These are phyloP conservation scores for Glaciozyma martinii DNA, from an alignment of 768 basidiomycete genomes.

Conservation along the genomic window DNA sequence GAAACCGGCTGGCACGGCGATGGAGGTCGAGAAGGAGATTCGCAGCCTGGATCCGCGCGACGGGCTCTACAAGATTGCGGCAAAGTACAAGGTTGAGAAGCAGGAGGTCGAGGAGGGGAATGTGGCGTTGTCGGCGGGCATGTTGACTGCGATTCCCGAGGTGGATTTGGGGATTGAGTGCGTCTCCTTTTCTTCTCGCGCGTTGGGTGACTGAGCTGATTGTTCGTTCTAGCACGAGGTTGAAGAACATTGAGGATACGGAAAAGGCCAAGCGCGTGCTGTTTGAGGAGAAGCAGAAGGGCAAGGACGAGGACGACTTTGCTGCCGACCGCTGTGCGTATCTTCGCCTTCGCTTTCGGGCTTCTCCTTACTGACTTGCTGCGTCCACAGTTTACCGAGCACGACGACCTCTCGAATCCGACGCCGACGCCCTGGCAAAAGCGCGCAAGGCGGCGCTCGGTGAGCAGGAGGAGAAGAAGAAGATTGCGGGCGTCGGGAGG, in stretches of 20 bases:
- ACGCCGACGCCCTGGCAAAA: slow-evolving; percentile 72
- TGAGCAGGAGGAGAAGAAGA: slow-evolving; percentile 9
- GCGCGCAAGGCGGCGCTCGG: slow-evolving; percentile 83
- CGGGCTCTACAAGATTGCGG: slow-evolving; percentile 62
- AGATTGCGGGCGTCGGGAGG: neutral
- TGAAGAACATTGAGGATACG: slow-evolving; percentile 94
- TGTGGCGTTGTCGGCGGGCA: slow-evolving; percentile 83
- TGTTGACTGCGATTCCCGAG: slow-evolving; percentile 96
- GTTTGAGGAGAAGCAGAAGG: slow-evolving; percentile 45
- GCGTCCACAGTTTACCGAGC: slow-evolving; percentile 65
- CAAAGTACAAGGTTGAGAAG: slow-evolving; percentile 41
- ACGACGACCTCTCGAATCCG: slow-evolving; percentile 70
- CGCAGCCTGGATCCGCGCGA: slow-evolving; percentile 57
- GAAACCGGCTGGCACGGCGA: slow-evolving; percentile 48
- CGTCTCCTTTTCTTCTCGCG: slow-evolving; percentile 35
- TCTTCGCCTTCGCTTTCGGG: neutral
- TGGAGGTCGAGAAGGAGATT: slow-evolving; percentile 33
- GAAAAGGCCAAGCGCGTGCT: slow-evolving; percentile 89
- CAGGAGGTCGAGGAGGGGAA: slow-evolving; percentile 68
- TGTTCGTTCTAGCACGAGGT: slow-evolving; percentile 54
- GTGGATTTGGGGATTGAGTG: slow-evolving; percentile 98
- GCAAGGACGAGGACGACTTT: slow-evolving; percentile 60
- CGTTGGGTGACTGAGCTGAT: neutral
- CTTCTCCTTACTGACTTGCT: neutral
- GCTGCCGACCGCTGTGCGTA: slow-evolving; percentile 78